Evolutionary conservation across 257 asterid species (phyloP).

Genomic region (Catharanthus roseus): DNA sequence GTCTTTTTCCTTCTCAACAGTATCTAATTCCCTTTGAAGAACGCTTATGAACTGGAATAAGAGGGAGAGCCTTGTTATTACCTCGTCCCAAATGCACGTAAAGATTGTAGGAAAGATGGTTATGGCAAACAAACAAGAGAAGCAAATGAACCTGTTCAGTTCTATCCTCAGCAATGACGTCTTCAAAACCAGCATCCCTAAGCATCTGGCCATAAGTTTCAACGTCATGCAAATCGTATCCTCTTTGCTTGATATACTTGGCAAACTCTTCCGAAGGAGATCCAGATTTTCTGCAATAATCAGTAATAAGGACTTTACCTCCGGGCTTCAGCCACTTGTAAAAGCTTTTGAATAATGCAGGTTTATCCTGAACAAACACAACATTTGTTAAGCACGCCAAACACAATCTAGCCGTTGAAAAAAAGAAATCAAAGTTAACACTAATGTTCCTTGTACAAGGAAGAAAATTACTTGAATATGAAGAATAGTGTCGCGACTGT

Average conservation of each 20-base stretch:
- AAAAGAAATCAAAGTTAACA: not conserved
- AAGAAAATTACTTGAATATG: constrained; percentile 64
- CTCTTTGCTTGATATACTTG: constrained; percentile 80
- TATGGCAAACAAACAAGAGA: too few species aligned
- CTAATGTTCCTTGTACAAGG: constrained; percentile 8
- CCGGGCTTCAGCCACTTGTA: constrained; percentile 98
- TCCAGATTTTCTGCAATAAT: constrained; percentile 84
- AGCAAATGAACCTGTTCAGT: constrained; percentile 63
- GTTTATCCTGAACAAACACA: constrained; percentile 68
- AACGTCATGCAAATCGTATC: constrained; percentile 80
- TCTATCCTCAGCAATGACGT: constrained; percentile 88
- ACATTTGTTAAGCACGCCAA: not conserved
- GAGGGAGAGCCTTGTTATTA: not conserved
- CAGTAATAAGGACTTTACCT: constrained; percentile 83
- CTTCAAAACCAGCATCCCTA: constrained; percentile 73
- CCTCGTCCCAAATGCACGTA: not conserved
- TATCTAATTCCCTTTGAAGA: constrained; percentile 65
- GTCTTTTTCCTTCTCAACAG: constrained; percentile 70
- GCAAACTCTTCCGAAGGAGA: constrained; percentile 64
- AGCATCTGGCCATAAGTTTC: constrained; percentile 94
- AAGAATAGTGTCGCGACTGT: constrained; percentile 94
- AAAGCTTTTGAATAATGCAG: constrained; percentile 76
- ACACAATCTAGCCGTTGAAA: not conserved
- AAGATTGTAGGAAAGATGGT: too few species aligned
- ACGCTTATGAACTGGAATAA: constrained; percentile 64